Evolutionary conservation across 1,284 basidiomycete genomes (phyloP).

Genomic region (Trichosporon coremiiforme): DNA sequence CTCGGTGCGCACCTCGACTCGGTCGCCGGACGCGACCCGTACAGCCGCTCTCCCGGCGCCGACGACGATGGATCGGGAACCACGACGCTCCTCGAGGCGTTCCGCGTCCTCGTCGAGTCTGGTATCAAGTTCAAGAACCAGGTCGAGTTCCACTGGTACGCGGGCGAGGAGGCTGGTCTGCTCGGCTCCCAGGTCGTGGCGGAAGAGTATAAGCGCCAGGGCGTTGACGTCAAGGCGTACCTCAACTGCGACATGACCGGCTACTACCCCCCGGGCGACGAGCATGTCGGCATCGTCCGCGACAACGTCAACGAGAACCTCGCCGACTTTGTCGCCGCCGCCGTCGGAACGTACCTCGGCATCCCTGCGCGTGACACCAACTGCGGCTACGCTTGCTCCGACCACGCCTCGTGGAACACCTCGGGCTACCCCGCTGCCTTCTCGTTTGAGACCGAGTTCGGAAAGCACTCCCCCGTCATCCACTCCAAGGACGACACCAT

Average conservation of each 20-base stretch:
- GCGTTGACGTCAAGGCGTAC: conserved; percentile 78
- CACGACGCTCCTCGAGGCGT: conserved; percentile 87
- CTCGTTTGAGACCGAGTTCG: conserved; percentile 62
- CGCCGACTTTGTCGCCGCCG: conserved; percentile 73
- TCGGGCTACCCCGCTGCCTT: conserved; percentile 82
- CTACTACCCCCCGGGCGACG: conserved; percentile 49
- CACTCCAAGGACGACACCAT: conserved; percentile 79
- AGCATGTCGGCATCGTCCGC: conserved; percentile 85
- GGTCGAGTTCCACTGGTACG: conserved; percentile 96
- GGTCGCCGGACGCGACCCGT: not conserved
- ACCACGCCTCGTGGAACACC: conserved; percentile 76
- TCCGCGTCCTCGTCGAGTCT: conserved; percentile 76
- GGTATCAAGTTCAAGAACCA: conserved; percentile 72
- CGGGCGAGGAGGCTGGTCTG: conserved; percentile 89
- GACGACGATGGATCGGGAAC: conserved; percentile 92
- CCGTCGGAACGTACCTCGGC: conserved; percentile 69
- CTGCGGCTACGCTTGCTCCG: conserved; percentile 96
- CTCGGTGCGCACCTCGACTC: conserved; percentile 15
- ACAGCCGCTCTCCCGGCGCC: conserved; percentile 71
- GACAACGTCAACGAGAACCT: conserved; percentile 75
- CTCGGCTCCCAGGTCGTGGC: conserved; percentile 93
- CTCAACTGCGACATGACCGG: conserved; percentile 76
- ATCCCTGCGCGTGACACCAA: conserved; percentile 59
- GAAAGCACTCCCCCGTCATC: conserved; percentile 70
- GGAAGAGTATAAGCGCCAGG: conserved; percentile 67